Percentiles rank a stretch among this genome's conserved stretches.
Evolutionary conservation across 805 yeast genomes (phyloP).

Genomic region (Saccharomycopsis fibuligera): DNA sequence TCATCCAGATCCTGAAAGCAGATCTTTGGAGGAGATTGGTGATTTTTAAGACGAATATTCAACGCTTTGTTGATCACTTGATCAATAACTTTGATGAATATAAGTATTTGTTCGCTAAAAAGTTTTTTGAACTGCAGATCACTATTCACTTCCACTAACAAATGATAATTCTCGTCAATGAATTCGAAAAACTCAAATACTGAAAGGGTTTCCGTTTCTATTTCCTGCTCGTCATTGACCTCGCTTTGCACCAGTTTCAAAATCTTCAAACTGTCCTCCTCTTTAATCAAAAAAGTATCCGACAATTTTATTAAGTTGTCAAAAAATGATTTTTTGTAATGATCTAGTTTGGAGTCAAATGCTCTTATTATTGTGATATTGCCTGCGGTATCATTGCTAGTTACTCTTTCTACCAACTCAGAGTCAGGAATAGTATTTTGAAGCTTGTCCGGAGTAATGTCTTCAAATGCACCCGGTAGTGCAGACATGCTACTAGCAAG

Average conservation of each 20-base stretch:
- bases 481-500: background rate
- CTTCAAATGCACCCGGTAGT: constrained; percentile 9
- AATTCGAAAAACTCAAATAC: constrained; percentile 10
- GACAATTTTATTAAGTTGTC: background rate
- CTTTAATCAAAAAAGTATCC: constrained; percentile 1
- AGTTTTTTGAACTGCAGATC: background rate
- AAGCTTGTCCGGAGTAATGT: constrained; percentile 7
- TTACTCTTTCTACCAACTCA: background rate
- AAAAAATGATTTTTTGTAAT: background rate
- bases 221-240: background rate
- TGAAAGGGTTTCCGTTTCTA: constrained; percentile 1
- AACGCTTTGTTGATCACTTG: background rate
- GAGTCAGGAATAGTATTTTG: background rate
- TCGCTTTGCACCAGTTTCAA: no score
- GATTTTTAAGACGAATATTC: background rate
- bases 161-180: background rate
- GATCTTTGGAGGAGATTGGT: background rate
- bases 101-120: background rate
- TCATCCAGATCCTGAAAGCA: no score
- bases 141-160: background rate
- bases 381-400: background rate
- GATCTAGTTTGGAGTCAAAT: background rate
- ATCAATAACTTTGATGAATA: background rate
- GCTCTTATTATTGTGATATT: background rate
- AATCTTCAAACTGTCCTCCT: no score